phyloP scores from a whole-genome alignment of 352 stramenopile genomes.

The Phytophthora melonis region DNA sequence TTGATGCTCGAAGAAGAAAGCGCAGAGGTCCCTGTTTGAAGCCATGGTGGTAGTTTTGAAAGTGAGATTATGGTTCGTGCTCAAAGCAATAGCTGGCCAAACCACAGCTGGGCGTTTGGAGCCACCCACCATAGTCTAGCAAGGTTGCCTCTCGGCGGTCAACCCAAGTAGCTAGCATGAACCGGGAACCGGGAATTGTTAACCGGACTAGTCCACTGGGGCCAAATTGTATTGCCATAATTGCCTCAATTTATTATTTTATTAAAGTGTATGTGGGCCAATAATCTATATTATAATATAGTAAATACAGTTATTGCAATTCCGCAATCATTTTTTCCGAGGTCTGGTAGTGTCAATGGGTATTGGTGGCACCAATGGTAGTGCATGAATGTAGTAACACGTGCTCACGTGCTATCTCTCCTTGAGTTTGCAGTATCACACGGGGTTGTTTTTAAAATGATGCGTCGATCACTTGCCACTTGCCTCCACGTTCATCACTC shows the following conservation, averaged over 20 bases:
- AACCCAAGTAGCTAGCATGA: not conserved
- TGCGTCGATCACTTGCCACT: too few species aligned
- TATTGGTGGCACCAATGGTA: too few species aligned
- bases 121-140: not conserved
- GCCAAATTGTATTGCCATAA: not conserved
- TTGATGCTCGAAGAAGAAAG: slow-evolving; percentile 17
- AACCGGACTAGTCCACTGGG: not conserved
- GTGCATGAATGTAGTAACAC: too few species aligned
- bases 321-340: too few species aligned
- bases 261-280: not conserved
- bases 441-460: too few species aligned
- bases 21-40: slow-evolving; percentile 2
- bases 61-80: not conserved
- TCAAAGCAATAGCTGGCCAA: not conserved
- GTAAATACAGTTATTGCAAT: too few species aligned
- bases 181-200: not conserved
- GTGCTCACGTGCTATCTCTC: too few species aligned
- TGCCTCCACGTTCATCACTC: too few species aligned
- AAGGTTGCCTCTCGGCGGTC: not conserved
- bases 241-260: not conserved
- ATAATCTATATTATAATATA: too few species aligned
- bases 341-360: too few species aligned
- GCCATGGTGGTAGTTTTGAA: slow-evolving; percentile 8
- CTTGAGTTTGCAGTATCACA: too few species aligned
- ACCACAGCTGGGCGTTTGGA: not conserved